Percentiles rank a stretch among this genome's conserved stretches.
These are phyloP conservation scores for Rhododendron ovatum DNA, from an alignment of 148 eudicot genomes.

Conservation along the genomic window DNA sequence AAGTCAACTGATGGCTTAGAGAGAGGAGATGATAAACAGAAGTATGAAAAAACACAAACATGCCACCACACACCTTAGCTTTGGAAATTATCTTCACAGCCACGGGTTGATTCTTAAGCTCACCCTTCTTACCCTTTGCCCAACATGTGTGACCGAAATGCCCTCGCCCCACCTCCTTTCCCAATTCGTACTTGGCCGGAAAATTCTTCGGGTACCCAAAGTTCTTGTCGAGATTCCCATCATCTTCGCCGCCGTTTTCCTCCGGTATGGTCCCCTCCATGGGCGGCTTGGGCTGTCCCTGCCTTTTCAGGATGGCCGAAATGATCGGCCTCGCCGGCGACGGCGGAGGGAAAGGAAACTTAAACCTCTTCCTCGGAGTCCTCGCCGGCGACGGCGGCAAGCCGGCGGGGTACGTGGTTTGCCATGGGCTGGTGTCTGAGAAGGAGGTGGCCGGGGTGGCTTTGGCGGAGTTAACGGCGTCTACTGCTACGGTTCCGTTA, in stretches of 20 bases:
- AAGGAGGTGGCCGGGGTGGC: constrained; percentile 43
- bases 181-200: constrained; percentile 71
- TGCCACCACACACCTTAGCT: constrained; percentile 72
- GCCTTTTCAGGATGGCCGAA: constrained; percentile 63
- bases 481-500: background rate
- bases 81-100: constrained; percentile 96
- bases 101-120: constrained; percentile 59
- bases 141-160: constrained; percentile 98
- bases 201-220: constrained; percentile 75
- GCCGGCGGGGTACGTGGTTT: constrained; percentile 72
- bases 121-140: constrained; percentile 88
- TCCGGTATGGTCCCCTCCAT: constrained; percentile 33
- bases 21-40: background rate
- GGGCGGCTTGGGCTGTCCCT: constrained; percentile 18
- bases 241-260: constrained; percentile 21
- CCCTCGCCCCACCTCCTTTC: constrained; percentile 92
- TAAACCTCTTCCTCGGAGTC: constrained; percentile 57
- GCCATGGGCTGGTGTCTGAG: constrained; percentile 44
- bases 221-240: constrained; percentile 58
- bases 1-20: background rate
- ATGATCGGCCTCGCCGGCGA: constrained; percentile 98
- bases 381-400: constrained; percentile 74
- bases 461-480: constrained; percentile 16
- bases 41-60: constrained; percentile 7
- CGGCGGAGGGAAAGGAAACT: constrained; percentile 97